Conservation (phyloP, 2,329 filamentous ascomycete species). For the Arthrobotrys megalospora region DNA sequence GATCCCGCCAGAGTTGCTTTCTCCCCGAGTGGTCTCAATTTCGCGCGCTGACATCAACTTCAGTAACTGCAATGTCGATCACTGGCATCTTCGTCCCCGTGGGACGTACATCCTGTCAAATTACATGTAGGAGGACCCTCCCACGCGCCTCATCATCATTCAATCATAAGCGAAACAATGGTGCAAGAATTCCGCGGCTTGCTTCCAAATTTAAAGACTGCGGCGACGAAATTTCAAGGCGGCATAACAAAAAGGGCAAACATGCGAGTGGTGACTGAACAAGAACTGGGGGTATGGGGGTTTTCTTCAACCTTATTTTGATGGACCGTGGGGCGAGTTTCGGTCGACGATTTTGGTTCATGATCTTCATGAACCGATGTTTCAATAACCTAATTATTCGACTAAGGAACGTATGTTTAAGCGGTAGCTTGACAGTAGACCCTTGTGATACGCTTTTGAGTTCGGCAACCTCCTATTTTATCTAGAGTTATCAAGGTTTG, state of each 20-base stretch:
- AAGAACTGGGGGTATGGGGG: conserved; percentile 25
- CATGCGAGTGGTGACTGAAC: conserved; percentile 1
- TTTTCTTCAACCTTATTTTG: conserved; percentile 22
- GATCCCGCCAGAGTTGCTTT: conserved; percentile 24
- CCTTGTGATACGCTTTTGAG: conserved; percentile 30
- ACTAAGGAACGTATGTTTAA: conserved; percentile 23
- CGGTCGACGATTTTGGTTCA: conserved; percentile 40
- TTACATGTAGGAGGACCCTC: conserved; percentile 30
- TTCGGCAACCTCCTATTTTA: conserved; percentile 29
- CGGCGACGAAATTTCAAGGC: conserved; percentile 23
- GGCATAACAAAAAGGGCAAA: conserved; percentile 33
- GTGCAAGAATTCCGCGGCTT: conserved; percentile 42
- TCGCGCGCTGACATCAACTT: conserved; percentile 36
- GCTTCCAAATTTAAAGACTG: conserved; percentile 34
- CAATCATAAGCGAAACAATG: conserved; percentile 31
- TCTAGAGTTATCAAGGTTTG: conserved; percentile 23
- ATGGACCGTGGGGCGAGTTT: conserved; percentile 38
- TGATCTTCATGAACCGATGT: conserved; percentile 53
- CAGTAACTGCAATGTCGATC: conserved; percentile 58
- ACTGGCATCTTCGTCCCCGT: conserved; percentile 24
- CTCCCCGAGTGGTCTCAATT: conserved; percentile 50
- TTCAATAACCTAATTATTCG: conserved; percentile 47
- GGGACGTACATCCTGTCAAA: conserved; percentile 49
- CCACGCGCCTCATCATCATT: conserved; percentile 26
- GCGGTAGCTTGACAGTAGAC: conserved; percentile 6